Base-by-base conservation (phyloP, 2,329 filamentous ascomycete species). In the Fonsecaea erecta region DNA sequence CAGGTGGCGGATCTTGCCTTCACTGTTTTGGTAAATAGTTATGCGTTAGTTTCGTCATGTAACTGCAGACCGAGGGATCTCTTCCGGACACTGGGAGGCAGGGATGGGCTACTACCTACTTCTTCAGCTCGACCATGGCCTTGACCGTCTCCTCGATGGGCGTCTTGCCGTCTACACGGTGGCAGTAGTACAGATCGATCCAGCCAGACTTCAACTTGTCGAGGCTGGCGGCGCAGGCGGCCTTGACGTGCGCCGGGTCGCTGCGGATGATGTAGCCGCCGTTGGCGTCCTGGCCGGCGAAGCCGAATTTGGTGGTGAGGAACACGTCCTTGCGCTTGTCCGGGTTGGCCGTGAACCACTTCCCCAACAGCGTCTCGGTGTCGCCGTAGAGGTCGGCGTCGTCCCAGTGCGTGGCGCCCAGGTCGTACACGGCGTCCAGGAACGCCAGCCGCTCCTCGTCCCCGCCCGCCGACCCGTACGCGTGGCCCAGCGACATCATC, bases 1-100 rank as follows among this genome's bases (percentile, higher is more conserved):
- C 18, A 85, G 74, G 71, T 83, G 75, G 52, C 77, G 76, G 70
- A 85, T 81, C 63, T 85, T 85, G 28, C 83, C 83, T 58, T 77
- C 67, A 21, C 66, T 68, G 35, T 57, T 52, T 30, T 24, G 48
- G 8, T 18, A 54, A n/a, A n/a, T n/a, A n/a, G n/a, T n/a, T n/a
- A n/a, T n/a, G n/a, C n/a, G n/a, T n/a, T n/a, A n/a, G n/a, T 34
- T 34, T 34, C 9, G 52, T 18, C 3, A 14, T 30, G 28, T 3
- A 30, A 30, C 3, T 8, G 28, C 3, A 30, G 8, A 30, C 3
- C 3, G 8, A 30, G 28, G 8, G 8, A 30, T 30, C 28, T 30
- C 28, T n/a, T n/a, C n/a, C n/a, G n/a, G n/a, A n/a, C n/a, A n/a
- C n/a, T n/a, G n/a, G n/a, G n/a, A n/a, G n/a, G n/a, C n/a, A n/a